Base-by-base conservation (phyloP, 495 filamentous ascomycete genomes). In the Lophiostoma macrostomum region DNA sequence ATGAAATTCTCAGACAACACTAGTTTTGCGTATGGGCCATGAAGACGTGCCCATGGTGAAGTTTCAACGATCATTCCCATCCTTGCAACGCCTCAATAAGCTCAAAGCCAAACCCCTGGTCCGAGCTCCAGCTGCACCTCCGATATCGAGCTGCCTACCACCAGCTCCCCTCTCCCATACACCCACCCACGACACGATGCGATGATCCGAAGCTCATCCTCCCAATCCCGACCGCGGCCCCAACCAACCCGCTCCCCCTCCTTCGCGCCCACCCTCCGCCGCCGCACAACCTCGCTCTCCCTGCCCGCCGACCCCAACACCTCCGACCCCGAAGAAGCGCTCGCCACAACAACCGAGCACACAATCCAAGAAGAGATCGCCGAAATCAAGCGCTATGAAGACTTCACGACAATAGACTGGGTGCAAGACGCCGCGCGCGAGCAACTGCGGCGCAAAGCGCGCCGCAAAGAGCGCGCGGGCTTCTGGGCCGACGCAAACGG, bases 331-430 rank as follows among this genome's bases (percentile, higher is more conserved):
- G 71, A 73, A 45, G 65, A 67, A 14, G 65, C 69, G 27, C 65
- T 64, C 39, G 69, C 72, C n/a, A 73, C 68, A 20, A 19, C 13
- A 19, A 40, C 59, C 11, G 43, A 58, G 47, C 49, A 71, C 64
- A 58, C 67, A 13, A 87, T 95, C 60, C 83, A 87, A 37, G 91
- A 98, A 67, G 93, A 98, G 73, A 95, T 98, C 62, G 91, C 85
- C 36, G 87, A 96, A 74, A 96, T 98, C 66, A 95, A 96, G 71
- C 81, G 94, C 71, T 98, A 98, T 73, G 93, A 97, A 68, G 83
- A 88, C 65, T 98, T 98, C 67, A 96, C 91, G 4, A 98, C 93
- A 0, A 98, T 98, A 78, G 91, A 98, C 69, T 98, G 93, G 93
- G 90, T 98, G 1, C 90, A 98, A 67, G 93, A 98, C 81, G 91